Evolutionary conservation across 208 protist species (phyloP).

Genomic region (Naegleria fowleri): DNA sequence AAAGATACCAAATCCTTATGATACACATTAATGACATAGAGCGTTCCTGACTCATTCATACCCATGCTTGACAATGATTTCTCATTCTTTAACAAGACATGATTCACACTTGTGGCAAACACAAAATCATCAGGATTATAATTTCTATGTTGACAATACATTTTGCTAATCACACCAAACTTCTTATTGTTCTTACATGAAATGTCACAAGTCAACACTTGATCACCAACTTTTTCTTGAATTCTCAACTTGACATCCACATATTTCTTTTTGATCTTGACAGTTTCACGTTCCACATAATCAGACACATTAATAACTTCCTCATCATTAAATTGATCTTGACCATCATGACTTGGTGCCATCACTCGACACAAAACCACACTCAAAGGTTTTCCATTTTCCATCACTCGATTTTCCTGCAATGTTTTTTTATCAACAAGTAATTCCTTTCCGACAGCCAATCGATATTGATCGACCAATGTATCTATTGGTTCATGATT

Average conservation of each 20-base stretch:
- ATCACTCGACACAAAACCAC: not conserved
- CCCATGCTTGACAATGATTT: not conserved
- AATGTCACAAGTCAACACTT: slow-evolving; percentile 18
- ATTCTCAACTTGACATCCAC: slow-evolving; percentile 14
- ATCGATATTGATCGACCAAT: not conserved
- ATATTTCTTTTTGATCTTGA: not conserved
- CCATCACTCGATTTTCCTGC: not conserved
- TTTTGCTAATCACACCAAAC: not conserved
- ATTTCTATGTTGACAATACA: slow-evolving; percentile 16
- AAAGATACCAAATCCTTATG: not conserved
- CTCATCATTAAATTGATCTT: too few species aligned
- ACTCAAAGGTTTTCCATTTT: not conserved
- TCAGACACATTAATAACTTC: not conserved
- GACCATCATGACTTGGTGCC: not conserved
- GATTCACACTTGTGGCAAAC: not conserved
- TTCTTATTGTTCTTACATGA: not conserved
- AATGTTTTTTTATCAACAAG: not conserved
- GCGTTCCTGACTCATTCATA: not conserved
- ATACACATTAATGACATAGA: slow-evolving; percentile 5
- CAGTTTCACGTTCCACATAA: not conserved
- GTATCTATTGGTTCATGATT: not conserved
- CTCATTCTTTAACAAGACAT: not conserved
- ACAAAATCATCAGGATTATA: slow-evolving; percentile 2
- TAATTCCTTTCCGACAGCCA: not conserved
- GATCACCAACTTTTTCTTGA: slow-evolving; percentile 13